phyloP scores from a whole-genome alignment of 2,329 filamentous ascomycete species.

The Niveomyces coronatus region DNA sequence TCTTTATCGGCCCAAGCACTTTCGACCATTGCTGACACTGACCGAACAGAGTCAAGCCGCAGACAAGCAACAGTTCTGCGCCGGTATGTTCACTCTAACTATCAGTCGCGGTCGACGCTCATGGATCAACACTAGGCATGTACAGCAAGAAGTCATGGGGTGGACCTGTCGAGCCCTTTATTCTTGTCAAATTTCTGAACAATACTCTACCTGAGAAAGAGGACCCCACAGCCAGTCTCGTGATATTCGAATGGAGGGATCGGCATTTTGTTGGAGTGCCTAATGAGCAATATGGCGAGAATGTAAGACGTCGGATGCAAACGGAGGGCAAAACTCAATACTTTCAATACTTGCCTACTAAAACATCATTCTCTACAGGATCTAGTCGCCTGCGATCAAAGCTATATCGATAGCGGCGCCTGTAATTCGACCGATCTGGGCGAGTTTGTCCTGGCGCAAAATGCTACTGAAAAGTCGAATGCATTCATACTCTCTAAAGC shows the following conservation, averaged over 20 bases:
- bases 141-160: slow-evolving; percentile 87
- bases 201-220: slow-evolving; percentile 43
- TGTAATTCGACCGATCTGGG: slow-evolving; percentile 74
- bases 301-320: slow-evolving; percentile 31
- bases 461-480: slow-evolving; percentile 61
- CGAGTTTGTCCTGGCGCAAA: slow-evolving; percentile 69
- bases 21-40: slow-evolving; percentile 11
- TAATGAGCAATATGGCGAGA: slow-evolving; percentile 40
- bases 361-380: slow-evolving; percentile 21
- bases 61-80: slow-evolving; percentile 71
- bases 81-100: slow-evolving; percentile 29
- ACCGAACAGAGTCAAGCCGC: slow-evolving; percentile 58
- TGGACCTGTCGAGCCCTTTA: slow-evolving; percentile 79
- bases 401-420: slow-evolving; percentile 54
- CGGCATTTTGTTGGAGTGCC: slow-evolving; percentile 65
- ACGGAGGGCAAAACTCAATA: too few species aligned
- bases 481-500: slow-evolving; percentile 70
- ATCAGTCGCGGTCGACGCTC: neutral
- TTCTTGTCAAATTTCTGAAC: slow-evolving; percentile 68
- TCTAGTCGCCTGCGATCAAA: slow-evolving; percentile 60
- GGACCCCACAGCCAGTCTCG: slow-evolving; percentile 69
- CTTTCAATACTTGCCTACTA: slow-evolving; percentile 22
- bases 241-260: slow-evolving; percentile 94
- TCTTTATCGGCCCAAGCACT: neutral
- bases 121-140: slow-evolving; percentile 53